Conservation (phyloP, 2,329 filamentous ascomycete genomes). For the Boeremia lycopersici region DNA sequence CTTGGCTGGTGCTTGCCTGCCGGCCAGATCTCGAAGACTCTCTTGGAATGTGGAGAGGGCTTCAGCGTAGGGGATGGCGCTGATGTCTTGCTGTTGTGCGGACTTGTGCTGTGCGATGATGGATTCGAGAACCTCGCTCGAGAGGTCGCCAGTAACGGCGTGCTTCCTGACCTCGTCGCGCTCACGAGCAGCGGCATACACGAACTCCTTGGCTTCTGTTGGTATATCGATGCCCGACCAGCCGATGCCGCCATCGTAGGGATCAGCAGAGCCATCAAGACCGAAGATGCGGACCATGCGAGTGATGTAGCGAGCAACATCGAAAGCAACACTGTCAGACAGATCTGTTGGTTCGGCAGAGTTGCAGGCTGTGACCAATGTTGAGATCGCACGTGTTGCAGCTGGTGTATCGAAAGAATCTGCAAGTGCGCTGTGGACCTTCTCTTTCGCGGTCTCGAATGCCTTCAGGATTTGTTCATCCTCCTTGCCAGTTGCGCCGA, state of each 20-base stretch:
- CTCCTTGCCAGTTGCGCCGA: constrained; percentile 35
- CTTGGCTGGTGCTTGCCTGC: constrained; percentile 63
- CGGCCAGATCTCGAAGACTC: constrained; percentile 62
- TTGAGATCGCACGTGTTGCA: constrained; percentile 78
- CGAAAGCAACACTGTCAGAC: constrained; percentile 55
- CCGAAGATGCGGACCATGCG: constrained; percentile 85
- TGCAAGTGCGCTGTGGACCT: constrained; percentile 69
- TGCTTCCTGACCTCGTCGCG: constrained; percentile 64
- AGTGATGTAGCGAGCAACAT: constrained; percentile 78
- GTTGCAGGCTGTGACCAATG: constrained; percentile 81
- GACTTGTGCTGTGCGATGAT: constrained; percentile 48
- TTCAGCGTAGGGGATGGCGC: constrained; percentile 53
- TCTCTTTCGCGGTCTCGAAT: constrained; percentile 60
- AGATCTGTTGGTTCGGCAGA: constrained; percentile 49
- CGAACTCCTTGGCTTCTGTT: constrained; percentile 62
- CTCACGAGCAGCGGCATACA: constrained; percentile 64
- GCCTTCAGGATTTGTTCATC: constrained; percentile 54
- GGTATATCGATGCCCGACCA: constrained; percentile 71
- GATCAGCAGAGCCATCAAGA: constrained; percentile 65
- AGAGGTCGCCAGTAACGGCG: constrained; percentile 56
- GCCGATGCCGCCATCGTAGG: constrained; percentile 58
- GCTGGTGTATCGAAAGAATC: constrained; percentile 88
- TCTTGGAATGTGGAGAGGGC: constrained; percentile 62
- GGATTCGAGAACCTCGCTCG: constrained; percentile 36
- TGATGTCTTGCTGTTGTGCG: constrained; percentile 35